A percentile compares a stretch with the other conserved stretches of the same genome.
phyloP scores from a whole-genome alignment of 169 alveolate species.

The Plasmodium inui region DNA sequence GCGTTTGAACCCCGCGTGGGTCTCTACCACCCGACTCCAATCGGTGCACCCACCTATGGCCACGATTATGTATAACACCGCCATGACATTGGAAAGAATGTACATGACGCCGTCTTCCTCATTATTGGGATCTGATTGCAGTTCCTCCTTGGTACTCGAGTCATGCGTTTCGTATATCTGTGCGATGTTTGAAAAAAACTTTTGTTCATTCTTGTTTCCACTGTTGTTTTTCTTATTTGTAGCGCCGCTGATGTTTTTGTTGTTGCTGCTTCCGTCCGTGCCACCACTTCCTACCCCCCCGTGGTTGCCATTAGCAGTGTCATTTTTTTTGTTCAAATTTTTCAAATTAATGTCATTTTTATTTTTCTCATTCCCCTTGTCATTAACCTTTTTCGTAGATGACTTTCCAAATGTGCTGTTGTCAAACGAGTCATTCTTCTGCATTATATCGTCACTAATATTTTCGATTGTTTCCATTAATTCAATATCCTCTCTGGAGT shows the following conservation, averaged over 20 bases:
- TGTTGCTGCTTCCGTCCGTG: background rate
- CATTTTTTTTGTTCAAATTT: constrained; percentile 8
- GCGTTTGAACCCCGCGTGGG: background rate
- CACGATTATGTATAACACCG: constrained; percentile 49
- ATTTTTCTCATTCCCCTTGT: constrained; percentile 22
- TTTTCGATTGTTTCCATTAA: constrained; percentile 67
- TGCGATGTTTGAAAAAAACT: constrained; percentile 19
- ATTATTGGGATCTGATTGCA: background rate
- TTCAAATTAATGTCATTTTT: constrained; percentile 25
- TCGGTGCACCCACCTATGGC: constrained; percentile 17
- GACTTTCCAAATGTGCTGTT: constrained; percentile 1
- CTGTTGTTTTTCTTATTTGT: background rate
- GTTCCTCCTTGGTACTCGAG: constrained; percentile 29
- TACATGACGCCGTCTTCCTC: background rate
- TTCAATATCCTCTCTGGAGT: constrained; percentile 33
- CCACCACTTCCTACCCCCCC: background rate
- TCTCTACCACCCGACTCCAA: background rate
- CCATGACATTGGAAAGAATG: constrained; percentile 35
- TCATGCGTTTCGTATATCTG: constrained; percentile 73
- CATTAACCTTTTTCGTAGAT: constrained; percentile 19
- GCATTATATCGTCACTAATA: constrained; percentile 50
- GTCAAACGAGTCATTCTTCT: constrained; percentile 43
- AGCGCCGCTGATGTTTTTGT: background rate
- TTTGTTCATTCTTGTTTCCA: constrained; percentile 9
- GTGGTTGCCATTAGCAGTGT: background rate